A percentile compares a stretch with the other conserved stretches of the same genome.
Evolutionary conservation across 1,139 yeast genomes (phyloP).

Genomic region (Taphrina deformans): DNA sequence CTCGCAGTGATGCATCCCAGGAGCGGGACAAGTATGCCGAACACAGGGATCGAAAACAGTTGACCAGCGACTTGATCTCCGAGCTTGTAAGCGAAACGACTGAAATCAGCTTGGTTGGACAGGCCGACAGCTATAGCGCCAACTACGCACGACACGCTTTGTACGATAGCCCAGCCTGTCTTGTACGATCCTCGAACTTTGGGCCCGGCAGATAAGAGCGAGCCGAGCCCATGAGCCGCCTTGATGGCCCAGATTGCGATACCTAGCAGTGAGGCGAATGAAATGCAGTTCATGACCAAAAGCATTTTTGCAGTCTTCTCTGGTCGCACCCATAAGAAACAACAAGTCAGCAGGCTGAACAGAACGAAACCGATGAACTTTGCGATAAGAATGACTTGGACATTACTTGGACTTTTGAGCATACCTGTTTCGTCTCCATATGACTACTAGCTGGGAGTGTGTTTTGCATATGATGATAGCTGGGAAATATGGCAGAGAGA

Average conservation of each 20-base stretch:
- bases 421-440: slow-evolving; percentile 40
- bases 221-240: slow-evolving; percentile 36
- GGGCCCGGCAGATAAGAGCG: slow-evolving; percentile 22
- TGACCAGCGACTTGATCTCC: slow-evolving; percentile 46
- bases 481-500: slow-evolving; percentile 39
- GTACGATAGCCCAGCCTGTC: slow-evolving; percentile 36
- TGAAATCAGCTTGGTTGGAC: slow-evolving; percentile 63
- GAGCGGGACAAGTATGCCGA: slow-evolving; percentile 77
- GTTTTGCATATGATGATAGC: slow-evolving; percentile 36
- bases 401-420: background rate
- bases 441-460: slow-evolving; percentile 35
- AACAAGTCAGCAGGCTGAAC: slow-evolving; percentile 56
- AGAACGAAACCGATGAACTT: slow-evolving; percentile 69
- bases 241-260: slow-evolving; percentile 39
- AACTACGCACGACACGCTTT: slow-evolving; percentile 38
- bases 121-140: slow-evolving; percentile 35
- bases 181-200: slow-evolving; percentile 36
- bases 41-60: slow-evolving; percentile 43
- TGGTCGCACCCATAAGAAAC: slow-evolving; percentile 38
- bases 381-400: background rate
- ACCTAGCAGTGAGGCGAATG: slow-evolving; percentile 37
- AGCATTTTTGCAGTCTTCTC: slow-evolving; percentile 35
- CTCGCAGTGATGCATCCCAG: slow-evolving; percentile 86
- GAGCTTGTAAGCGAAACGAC: slow-evolving; percentile 70
- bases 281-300: slow-evolving; percentile 34